phyloP scores from a whole-genome alignment of 1,139 yeast genomes.

The Magnusiomyces suaveolens region DNA sequence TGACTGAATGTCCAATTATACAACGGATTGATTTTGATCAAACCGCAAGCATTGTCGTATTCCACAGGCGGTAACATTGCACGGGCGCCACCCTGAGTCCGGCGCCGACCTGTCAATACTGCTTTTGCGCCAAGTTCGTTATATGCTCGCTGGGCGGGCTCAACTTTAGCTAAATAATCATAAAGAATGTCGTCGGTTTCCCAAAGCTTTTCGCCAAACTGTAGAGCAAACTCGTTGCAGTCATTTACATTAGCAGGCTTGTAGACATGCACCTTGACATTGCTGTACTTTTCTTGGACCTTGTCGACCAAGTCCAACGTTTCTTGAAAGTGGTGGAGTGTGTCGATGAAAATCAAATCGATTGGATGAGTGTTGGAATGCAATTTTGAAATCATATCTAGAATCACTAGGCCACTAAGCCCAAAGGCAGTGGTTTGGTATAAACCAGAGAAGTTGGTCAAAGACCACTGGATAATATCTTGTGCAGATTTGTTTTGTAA shows the following conservation, averaged over 20 bases:
- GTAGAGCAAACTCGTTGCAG: slow-evolving; percentile 55
- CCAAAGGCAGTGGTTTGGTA: slow-evolving; percentile 95
- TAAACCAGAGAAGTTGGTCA: slow-evolving; percentile 66
- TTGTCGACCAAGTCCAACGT: slow-evolving; percentile 65
- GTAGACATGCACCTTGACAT: slow-evolving; percentile 47
- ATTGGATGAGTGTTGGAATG: slow-evolving; percentile 37
- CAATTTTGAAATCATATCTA: slow-evolving; percentile 69
- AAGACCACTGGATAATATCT: slow-evolving; percentile 74
- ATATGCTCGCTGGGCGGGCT: slow-evolving; percentile 84
- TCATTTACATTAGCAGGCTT: slow-evolving; percentile 50
- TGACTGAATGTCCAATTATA: slow-evolving; percentile 72
- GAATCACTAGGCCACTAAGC: slow-evolving; percentile 77
- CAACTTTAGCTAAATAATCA: slow-evolving; percentile 84
- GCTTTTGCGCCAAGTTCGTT: slow-evolving; percentile 60
- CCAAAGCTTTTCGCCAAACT: slow-evolving; percentile 76
- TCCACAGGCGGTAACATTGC: slow-evolving; percentile 68
- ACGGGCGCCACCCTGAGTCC: slow-evolving; percentile 83
- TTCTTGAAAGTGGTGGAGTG: slow-evolving; percentile 88
- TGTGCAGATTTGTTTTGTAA: slow-evolving; percentile 52
- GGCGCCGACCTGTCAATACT: slow-evolving; percentile 85
- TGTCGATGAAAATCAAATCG: slow-evolving; percentile 79
- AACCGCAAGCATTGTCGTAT: slow-evolving; percentile 55
- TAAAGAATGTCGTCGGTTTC: slow-evolving; percentile 70
- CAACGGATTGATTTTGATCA: slow-evolving; percentile 81
- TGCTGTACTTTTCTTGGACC: slow-evolving; percentile 49